phyloP scores from a whole-genome alignment of 169 alveolate genomes.

The Toxoplasma gondii region DNA sequence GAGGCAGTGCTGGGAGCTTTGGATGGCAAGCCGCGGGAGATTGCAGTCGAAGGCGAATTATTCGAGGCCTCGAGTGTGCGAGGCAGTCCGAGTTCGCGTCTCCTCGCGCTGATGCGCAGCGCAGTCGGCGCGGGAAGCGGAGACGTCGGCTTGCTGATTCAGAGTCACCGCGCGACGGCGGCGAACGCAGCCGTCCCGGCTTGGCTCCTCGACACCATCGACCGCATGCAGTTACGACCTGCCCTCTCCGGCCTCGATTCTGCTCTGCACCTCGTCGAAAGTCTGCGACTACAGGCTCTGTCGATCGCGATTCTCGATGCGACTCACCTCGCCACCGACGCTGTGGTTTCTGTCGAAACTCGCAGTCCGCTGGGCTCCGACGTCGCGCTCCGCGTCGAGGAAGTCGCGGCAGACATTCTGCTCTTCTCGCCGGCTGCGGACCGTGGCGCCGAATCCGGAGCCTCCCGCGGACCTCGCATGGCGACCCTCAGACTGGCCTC shows the following conservation, averaged over 20 bases:
- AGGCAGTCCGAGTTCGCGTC: background rate
- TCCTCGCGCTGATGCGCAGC: background rate
- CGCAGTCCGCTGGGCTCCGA: background rate
- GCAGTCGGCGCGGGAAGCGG: background rate
- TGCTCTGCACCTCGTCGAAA: background rate
- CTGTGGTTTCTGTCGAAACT: background rate
- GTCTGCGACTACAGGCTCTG: background rate
- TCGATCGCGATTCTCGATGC: background rate
- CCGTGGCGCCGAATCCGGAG: background rate
- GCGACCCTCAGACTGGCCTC: background rate
- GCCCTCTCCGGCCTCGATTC: background rate
- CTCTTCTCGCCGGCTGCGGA: background rate
- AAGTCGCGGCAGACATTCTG: background rate
- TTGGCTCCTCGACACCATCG: slow-evolving; percentile 30
- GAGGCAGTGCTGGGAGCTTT: background rate
- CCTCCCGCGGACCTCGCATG: background rate
- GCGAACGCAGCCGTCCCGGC: background rate
- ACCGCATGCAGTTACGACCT: slow-evolving; percentile 13
- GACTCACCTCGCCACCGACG: background rate
- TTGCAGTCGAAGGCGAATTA: background rate
- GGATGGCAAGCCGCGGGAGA: background rate
- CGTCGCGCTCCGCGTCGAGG: background rate
- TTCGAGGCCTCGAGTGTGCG: background rate
- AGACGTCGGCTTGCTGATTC: background rate
- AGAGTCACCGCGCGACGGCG: background rate